phyloP scores from a whole-genome alignment of 306 rosid species.

The Purshia tridentata region DNA sequence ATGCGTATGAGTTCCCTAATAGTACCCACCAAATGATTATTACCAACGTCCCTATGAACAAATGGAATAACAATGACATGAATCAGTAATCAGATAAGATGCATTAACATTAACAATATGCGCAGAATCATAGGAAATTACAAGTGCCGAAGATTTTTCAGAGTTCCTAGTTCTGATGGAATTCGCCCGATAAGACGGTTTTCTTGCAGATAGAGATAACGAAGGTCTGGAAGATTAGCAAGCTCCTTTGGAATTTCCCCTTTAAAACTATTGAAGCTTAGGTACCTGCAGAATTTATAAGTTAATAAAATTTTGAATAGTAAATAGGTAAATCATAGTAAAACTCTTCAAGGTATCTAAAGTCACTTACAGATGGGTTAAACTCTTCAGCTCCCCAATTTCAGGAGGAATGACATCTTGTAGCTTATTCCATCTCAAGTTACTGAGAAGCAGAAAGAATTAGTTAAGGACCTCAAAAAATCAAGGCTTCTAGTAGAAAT shows the following conservation, averaged over 20 bases:
- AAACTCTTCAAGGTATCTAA: slow-evolving; percentile 8
- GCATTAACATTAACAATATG: slow-evolving; percentile 7
- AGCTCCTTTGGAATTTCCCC: slow-evolving; percentile 96
- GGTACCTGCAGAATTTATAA: slow-evolving; percentile 50
- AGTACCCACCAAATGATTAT: slow-evolving; percentile 98
- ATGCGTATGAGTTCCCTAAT: slow-evolving; percentile 93
- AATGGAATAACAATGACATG: slow-evolving; percentile 22
- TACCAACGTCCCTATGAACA: slow-evolving; percentile 81
- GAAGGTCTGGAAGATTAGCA: slow-evolving; percentile 91
- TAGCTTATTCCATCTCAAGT: slow-evolving; percentile 98
- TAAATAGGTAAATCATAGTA: slow-evolving; percentile 10
- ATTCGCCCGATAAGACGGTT: slow-evolving; percentile 83
- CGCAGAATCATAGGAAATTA: slow-evolving; percentile 26
- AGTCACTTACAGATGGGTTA: slow-evolving; percentile 87
- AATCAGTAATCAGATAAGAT: slow-evolving; percentile 15
- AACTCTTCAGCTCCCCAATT: slow-evolving; percentile 92
- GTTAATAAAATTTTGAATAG: slow-evolving; percentile 1
- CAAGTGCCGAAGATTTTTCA: slow-evolving; percentile 88
- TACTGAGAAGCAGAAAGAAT: slow-evolving; percentile 43
- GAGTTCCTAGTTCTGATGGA: slow-evolving; percentile 92
- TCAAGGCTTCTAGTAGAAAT: no score
- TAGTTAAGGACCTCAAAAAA: not conserved
- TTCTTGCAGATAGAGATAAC: slow-evolving; percentile 90
- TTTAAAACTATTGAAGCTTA: slow-evolving; percentile 95
- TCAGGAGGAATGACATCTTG: slow-evolving; percentile 96